These are phyloP conservation scores for Calophaca sinica DNA, from an alignment of 306 rosid genomes.

Conservation along the genomic window DNA sequence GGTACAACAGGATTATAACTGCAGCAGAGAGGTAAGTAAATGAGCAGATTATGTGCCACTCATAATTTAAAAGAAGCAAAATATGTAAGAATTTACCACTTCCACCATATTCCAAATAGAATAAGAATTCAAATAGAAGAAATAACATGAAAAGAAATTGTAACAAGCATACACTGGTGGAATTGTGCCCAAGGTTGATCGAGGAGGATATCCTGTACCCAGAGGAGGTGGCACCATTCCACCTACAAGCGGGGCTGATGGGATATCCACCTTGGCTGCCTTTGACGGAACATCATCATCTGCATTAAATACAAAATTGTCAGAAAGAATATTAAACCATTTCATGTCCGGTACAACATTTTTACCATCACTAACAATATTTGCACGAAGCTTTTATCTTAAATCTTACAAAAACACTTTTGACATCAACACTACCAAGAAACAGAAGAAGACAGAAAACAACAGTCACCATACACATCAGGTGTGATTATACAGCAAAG, in stretches of 20 bases:
- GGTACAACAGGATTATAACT: conserved; percentile 77
- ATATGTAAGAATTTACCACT: conserved; percentile 26
- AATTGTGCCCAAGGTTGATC: conserved; percentile 62
- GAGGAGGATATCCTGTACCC: conserved; percentile 83
- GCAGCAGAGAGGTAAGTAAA: conserved; percentile 36
- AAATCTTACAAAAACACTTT: neutral
- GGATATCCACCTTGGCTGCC: conserved; percentile 77
- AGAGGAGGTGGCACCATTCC: conserved; percentile 73
- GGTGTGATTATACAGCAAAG: neutral
- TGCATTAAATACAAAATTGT: conserved; percentile 48
- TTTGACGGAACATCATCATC: conserved; percentile 82
- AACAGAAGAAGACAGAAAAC: no score
- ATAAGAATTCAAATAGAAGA: neutral
- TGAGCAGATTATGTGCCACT: conserved; percentile 5
- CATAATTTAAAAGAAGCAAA: conserved; percentile 5
- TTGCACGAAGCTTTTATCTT: neutral
- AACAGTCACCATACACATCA: no score
- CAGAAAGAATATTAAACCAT: conserved; percentile 33
- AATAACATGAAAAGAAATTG: conserved; percentile 3
- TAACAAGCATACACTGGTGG: conserved; percentile 80
- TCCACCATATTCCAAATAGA: conserved; percentile 14
- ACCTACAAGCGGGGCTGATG: conserved; percentile 65
- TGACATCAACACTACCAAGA: conserved; percentile 25
- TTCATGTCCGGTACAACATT: conserved; percentile 7
- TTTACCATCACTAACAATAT: neutral